phyloP scores from a whole-genome alignment of 345 rosid genomes.

The Reutealis trisperma region DNA sequence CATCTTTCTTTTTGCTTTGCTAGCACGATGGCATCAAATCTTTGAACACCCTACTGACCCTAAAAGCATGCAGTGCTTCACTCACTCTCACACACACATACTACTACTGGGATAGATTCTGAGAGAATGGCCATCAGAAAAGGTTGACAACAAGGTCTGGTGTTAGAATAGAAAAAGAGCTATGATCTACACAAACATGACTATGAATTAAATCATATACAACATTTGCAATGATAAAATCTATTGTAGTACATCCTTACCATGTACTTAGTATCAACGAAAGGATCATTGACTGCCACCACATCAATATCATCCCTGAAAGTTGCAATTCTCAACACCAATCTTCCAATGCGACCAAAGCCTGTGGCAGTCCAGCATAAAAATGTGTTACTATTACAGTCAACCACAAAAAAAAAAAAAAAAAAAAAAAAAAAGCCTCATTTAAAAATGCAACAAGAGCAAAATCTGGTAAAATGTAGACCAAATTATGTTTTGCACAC shows the following conservation, averaged over 20 bases:
- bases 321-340: constrained; percentile 88
- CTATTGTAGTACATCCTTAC: constrained; percentile 37
- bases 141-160: neutral
- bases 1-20: neutral
- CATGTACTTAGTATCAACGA: constrained; percentile 92
- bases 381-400: neutral
- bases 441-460: neutral
- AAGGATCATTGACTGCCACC: constrained; percentile 97
- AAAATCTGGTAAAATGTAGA: neutral
- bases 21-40: neutral
- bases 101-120: neutral
- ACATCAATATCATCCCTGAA: constrained; percentile 86
- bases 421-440: neutral
- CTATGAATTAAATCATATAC: too few relatives aligned
- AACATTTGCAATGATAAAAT: too few relatives aligned
- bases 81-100: neutral
- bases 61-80: neutral
- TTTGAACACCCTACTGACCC: neutral
- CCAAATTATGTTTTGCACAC: neutral
- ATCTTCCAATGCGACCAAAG: constrained; percentile 97
- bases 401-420: neutral
- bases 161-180: neutral
- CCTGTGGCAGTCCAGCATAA: constrained; percentile 47
- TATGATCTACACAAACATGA: too few relatives aligned
- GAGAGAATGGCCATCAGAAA: neutral